These are phyloP conservation scores for Dianthus caryophyllus DNA, from an alignment of 148 eudicot genomes.

Conservation along the genomic window DNA sequence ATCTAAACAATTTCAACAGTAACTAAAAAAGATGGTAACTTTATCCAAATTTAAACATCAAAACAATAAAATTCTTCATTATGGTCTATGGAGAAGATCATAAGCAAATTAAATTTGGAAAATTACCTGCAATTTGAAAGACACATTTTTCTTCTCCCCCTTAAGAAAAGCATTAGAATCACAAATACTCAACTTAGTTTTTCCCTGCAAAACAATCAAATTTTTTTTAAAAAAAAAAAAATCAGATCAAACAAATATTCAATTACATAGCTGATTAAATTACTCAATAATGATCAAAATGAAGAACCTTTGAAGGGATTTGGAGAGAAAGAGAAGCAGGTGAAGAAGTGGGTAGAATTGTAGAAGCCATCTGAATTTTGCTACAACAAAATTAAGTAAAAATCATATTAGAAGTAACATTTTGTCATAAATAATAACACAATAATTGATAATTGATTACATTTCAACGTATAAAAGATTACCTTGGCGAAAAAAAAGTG, in stretches of 20 bases:
- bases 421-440: neutral
- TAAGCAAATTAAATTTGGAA: neutral
- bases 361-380: conserved; percentile 47
- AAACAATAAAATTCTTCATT: neutral
- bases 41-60: neutral
- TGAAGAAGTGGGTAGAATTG: conserved; percentile 44
- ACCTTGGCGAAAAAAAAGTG: neutral
- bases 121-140: conserved; percentile 50
- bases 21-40: neutral
- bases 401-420: conserved; percentile 1
- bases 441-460: neutral
- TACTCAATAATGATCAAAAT: neutral
- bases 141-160: conserved; percentile 37
- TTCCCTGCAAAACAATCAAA: conserved; percentile 41
- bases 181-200: conserved; percentile 35
- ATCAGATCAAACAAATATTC: too few species aligned
- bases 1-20: neutral
- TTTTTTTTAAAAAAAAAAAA: neutral
- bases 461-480: neutral
- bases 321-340: conserved; percentile 41
- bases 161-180: conserved; percentile 38
- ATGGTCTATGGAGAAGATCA: neutral
- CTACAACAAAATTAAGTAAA: neutral
- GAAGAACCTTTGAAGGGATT: conserved; percentile 42
- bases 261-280: neutral